Evolutionary conservation across 345 rosid species (phyloP).

Genomic region (Sonneratia alba): DNA sequence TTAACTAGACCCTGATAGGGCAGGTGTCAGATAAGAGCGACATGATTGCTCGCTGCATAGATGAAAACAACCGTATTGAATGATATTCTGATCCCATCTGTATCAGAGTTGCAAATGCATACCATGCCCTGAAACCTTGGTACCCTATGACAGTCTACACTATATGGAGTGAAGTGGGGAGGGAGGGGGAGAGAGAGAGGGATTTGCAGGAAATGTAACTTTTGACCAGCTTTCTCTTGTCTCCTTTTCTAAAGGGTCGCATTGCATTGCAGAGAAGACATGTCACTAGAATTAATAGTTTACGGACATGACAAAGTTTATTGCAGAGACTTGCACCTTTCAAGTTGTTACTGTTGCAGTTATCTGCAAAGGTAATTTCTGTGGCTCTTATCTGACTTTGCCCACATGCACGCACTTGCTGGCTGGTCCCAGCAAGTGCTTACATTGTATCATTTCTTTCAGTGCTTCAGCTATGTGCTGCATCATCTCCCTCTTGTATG

Average conservation of each 20-base stretch:
- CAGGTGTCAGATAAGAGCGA: not conserved
- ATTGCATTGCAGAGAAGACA: not conserved
- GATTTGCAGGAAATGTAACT: not conserved
- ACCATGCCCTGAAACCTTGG: not conserved
- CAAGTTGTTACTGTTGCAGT: not conserved
- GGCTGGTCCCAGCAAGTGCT: conserved; percentile 8
- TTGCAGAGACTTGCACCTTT: conserved; percentile 3
- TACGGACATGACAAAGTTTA: conserved; percentile 10
- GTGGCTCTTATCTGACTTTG: conserved; percentile 10
- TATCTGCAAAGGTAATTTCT: conserved; percentile 3
- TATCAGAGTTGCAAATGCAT: not conserved
- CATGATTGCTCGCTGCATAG: not conserved
- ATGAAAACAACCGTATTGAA: not conserved
- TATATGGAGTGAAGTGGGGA: no score
- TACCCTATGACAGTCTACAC: no score
- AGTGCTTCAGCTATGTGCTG: not conserved
- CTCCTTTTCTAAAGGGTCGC: conserved; percentile 7
- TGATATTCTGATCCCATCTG: not conserved
- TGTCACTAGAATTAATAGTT: not conserved
- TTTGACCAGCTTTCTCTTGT: conserved; percentile 10
- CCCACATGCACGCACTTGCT: conserved; percentile 14
- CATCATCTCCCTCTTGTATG: not conserved
- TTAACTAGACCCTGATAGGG: not conserved
- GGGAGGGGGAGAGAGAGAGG: not conserved
- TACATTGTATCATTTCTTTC: not conserved